phyloP scores from a whole-genome alignment of 2,329 filamentous ascomycete species.

The Aureobasidium sp. region DNA sequence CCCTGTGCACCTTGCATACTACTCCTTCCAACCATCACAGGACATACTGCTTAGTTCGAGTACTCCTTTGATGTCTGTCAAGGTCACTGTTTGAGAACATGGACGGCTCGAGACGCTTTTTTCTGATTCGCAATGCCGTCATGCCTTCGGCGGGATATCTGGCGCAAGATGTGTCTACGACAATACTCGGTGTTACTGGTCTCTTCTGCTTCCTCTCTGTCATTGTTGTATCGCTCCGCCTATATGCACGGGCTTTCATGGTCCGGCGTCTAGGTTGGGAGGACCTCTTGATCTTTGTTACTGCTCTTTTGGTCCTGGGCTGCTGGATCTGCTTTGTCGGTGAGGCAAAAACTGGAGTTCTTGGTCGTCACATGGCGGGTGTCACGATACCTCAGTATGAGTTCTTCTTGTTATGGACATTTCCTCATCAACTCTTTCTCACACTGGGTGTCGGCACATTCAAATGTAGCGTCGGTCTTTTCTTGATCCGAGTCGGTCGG shows the following conservation, averaged over 20 bases:
- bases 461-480: not conserved
- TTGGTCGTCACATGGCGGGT: not conserved
- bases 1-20: too few species aligned
- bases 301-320: not conserved
- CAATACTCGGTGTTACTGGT: not conserved
- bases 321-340: constrained; percentile 3
- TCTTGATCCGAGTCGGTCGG: not conserved
- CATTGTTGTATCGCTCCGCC: not conserved
- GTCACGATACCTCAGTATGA: not conserved
- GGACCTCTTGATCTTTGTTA: not conserved
- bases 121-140: not conserved
- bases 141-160: not conserved
- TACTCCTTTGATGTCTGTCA: not conserved
- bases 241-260: not conserved
- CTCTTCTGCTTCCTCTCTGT: not conserved
- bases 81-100: not conserved
- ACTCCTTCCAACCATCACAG: not conserved
- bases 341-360: not conserved
- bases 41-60: not conserved
- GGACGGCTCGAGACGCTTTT: not conserved
- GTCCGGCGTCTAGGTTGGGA: not conserved
- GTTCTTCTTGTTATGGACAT: not conserved
- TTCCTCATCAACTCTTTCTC: not conserved
- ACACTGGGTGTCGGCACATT: not conserved
- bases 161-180: not conserved